Percentiles rank a stretch among this genome's conserved stretches.
Evolutionary conservation across 2,329 filamentous ascomycete genomes (phyloP).

Genomic region (Pseudogymnoascus sp.): DNA sequence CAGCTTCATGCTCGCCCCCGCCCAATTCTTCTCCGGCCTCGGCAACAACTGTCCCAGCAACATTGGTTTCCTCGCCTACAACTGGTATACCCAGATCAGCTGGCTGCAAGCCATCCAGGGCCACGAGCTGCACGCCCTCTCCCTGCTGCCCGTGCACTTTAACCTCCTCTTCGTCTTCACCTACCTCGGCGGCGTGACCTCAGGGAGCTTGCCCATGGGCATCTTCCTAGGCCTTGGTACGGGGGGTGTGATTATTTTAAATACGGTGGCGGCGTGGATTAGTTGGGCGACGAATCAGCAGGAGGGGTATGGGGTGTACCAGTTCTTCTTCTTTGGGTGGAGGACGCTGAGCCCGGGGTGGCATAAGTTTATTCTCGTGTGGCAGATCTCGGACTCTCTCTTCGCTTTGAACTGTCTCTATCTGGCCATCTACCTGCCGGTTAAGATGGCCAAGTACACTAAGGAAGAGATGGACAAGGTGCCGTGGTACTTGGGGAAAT

Average conservation of each 20-base stretch:
- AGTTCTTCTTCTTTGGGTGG: slow-evolving; percentile 13
- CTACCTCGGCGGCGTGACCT: neutral
- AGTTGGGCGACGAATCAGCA: slow-evolving; percentile 11
- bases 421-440: neutral
- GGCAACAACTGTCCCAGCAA: slow-evolving; percentile 13
- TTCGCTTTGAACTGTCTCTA: neutral
- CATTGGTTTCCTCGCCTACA: slow-evolving; percentile 13
- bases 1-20: slow-evolving; percentile 12
- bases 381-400: neutral
- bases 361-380: neutral
- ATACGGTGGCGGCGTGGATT: slow-evolving; percentile 11
- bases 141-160: neutral
- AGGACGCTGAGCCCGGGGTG: neutral
- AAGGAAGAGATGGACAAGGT: neutral
- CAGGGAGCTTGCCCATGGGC: neutral
- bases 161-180: neutral
- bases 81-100: slow-evolving; percentile 12
- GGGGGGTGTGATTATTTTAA: slow-evolving; percentile 9
- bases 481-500: neutral
- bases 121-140: slow-evolving; percentile 9
- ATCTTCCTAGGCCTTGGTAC: slow-evolving; percentile 9
- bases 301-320: slow-evolving; percentile 10
- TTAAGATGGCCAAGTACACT: neutral
- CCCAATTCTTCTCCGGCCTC: slow-evolving; percentile 12
- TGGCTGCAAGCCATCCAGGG: slow-evolving; percentile 7